Conservation (phyloP, 108 stramenopile genomes). For the Aureococcus anophagefferens region DNA sequence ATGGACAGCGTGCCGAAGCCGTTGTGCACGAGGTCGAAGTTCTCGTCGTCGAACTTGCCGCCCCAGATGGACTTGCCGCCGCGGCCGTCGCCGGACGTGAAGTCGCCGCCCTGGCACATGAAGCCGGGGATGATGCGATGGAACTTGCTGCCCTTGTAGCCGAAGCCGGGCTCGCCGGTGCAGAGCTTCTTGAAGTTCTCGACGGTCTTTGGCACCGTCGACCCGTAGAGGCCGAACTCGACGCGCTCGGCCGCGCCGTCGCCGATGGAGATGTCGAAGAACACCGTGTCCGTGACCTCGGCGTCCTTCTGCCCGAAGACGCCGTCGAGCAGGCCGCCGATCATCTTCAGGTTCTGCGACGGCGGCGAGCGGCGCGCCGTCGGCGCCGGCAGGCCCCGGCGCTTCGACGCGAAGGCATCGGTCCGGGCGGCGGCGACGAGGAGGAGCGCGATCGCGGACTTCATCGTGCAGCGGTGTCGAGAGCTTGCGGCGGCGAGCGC, state of each 20-base stretch:
- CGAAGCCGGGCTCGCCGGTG: conserved; percentile 73
- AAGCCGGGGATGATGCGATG: conserved; percentile 73
- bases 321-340: background rate
- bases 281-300: conserved; percentile 75
- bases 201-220: conserved; percentile 71
- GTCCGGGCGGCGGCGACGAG: too few species aligned
- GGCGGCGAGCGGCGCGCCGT: too few species aligned
- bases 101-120: conserved; percentile 88
- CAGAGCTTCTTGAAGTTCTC: conserved; percentile 52
- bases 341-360: too few species aligned
- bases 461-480: too few species aligned
- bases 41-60: conserved; percentile 64
- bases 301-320: conserved; percentile 44
- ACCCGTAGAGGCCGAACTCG: conserved; percentile 81
- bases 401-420: too few species aligned
- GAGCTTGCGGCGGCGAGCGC: too few species aligned
- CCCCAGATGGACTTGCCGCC: conserved; percentile 87
- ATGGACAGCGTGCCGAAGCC: conserved; percentile 59
- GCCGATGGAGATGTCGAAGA: conserved; percentile 71
- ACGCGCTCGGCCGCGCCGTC: conserved; percentile 61
- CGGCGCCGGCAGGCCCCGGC: too few species aligned
- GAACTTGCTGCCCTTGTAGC: conserved; percentile 71
- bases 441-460: too few species aligned
- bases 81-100: conserved; percentile 84
- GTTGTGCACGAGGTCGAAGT: conserved; percentile 72